phyloP scores from a whole-genome alignment of 192 early-diverging fungal genomes.

The Spizellomyces punctatus region DNA sequence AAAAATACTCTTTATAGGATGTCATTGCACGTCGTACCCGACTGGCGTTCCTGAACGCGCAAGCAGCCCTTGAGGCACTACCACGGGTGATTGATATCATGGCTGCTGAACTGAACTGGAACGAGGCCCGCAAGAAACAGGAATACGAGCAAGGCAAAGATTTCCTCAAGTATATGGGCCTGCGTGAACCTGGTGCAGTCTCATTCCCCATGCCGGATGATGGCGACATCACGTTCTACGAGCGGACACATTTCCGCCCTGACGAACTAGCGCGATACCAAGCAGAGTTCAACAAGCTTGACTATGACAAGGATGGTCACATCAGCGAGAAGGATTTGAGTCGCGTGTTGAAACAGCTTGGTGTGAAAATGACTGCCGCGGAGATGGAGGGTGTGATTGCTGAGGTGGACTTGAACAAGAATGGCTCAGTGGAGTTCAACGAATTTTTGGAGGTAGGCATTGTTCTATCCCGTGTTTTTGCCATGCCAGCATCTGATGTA shows the following conservation, averaged over 20 bases:
- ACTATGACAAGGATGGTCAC: slow-evolving; percentile 58
- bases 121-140: slow-evolving; percentile 58
- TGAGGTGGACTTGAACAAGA: slow-evolving; percentile 57
- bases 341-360: slow-evolving; percentile 54
- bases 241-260: slow-evolving; percentile 62
- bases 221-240: slow-evolving; percentile 39
- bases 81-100: slow-evolving; percentile 91
- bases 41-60: slow-evolving; percentile 91
- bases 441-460: slow-evolving; percentile 63
- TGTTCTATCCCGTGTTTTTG: neutral
- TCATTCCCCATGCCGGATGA: slow-evolving; percentile 25
- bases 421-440: slow-evolving; percentile 64
- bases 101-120: slow-evolving; percentile 86
- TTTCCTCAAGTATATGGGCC: slow-evolving; percentile 93
- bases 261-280: slow-evolving; percentile 63
- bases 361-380: slow-evolving; percentile 49
- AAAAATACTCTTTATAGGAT: slow-evolving; percentile 51
- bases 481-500: no score
- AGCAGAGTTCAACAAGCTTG: slow-evolving; percentile 56
- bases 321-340: slow-evolving; percentile 57
- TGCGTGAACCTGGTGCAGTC: slow-evolving; percentile 41
- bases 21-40: slow-evolving; percentile 90
- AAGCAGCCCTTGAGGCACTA: slow-evolving; percentile 83
- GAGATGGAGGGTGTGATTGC: slow-evolving; percentile 58
- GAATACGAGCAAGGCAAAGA: slow-evolving; percentile 72